A percentile compares a stretch with the other conserved stretches of the same genome.
Evolutionary conservation across 345 rosid genomes (phyloP).

Genomic region (Moringa oleifera): DNA sequence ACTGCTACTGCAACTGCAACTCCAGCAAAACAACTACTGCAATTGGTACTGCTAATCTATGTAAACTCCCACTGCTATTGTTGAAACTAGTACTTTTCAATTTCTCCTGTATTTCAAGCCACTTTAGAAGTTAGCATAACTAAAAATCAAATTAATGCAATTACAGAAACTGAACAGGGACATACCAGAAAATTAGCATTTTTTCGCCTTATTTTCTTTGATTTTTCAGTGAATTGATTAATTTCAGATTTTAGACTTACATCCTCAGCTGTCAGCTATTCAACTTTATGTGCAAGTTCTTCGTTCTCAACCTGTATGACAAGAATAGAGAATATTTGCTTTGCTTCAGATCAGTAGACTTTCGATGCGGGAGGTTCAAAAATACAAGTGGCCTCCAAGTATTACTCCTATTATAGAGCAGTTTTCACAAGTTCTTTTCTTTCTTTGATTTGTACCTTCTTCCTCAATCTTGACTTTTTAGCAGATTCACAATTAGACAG

Average conservation of each 20-base stretch:
- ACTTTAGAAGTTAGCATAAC: neutral
- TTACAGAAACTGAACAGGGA: neutral
- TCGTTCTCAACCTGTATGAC: slow-evolving; percentile 72
- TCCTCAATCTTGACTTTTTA: slow-evolving; percentile 89
- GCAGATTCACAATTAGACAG: slow-evolving; percentile 98
- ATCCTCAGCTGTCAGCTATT: slow-evolving; percentile 57
- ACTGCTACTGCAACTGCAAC: no score
- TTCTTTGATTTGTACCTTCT: slow-evolving; percentile 80
- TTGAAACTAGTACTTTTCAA: slow-evolving; percentile 33
- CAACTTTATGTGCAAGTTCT: slow-evolving; percentile 74
- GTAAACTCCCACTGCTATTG: no score
- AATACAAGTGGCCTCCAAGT: neutral
- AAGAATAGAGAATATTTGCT: neutral
- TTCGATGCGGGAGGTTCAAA: neutral
- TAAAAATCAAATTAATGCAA: neutral
- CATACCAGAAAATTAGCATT: slow-evolving; percentile 62
- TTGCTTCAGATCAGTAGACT: neutral
- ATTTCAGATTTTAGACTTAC: slow-evolving; percentile 70
- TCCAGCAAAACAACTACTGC: no score
- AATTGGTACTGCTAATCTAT: no score
- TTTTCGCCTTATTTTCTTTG: slow-evolving; percentile 67
- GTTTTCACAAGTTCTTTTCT: neutral
- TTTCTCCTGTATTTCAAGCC: slow-evolving; percentile 37
- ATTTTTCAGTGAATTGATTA: slow-evolving; percentile 53
- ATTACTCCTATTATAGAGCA: no score